Percentiles rank a stretch among this genome's conserved stretches.
Evolutionary conservation across 148 eudicot species (phyloP).

Genomic region (Bassia scoparia): DNA sequence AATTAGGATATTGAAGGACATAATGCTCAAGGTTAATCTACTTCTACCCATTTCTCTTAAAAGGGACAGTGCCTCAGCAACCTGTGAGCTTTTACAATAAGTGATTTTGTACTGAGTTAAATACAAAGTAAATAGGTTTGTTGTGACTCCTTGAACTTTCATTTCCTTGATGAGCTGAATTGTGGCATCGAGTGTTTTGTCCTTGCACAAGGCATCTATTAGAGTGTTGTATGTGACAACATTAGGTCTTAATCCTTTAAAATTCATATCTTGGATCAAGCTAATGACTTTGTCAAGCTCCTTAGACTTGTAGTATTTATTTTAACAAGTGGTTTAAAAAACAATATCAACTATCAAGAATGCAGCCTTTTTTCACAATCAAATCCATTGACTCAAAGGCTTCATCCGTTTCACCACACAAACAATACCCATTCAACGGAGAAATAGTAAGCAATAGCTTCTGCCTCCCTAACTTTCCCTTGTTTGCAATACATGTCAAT

Average conservation of each 20-base stretch:
- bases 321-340: slow-evolving; percentile 31
- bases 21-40: slow-evolving; percentile 11
- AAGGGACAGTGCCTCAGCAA: slow-evolving; percentile 15
- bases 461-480: neutral
- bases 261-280: slow-evolving; percentile 22
- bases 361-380: neutral
- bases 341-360: slow-evolving; percentile 28
- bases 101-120: slow-evolving; percentile 14
- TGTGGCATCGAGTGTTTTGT: slow-evolving; percentile 1
- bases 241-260: slow-evolving; percentile 19
- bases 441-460: neutral
- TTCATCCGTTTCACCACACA: neutral
- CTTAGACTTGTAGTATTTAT: slow-evolving; percentile 34
- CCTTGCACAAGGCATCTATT: slow-evolving; percentile 28
- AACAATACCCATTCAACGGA: slow-evolving; percentile 15
- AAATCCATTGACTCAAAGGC: neutral
- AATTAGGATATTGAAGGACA: slow-evolving; percentile 1
- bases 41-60: slow-evolving; percentile 1
- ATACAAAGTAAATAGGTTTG: slow-evolving; percentile 12
- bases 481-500: slow-evolving; percentile 22
- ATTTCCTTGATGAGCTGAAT: neutral
- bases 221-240: slow-evolving; percentile 35
- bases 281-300: slow-evolving; percentile 24
- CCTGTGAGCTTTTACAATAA: slow-evolving; percentile 20
- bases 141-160: neutral